Conservation (phyloP, 352 stramenopile genomes). For the Globisporangium acanthophoron region DNA sequence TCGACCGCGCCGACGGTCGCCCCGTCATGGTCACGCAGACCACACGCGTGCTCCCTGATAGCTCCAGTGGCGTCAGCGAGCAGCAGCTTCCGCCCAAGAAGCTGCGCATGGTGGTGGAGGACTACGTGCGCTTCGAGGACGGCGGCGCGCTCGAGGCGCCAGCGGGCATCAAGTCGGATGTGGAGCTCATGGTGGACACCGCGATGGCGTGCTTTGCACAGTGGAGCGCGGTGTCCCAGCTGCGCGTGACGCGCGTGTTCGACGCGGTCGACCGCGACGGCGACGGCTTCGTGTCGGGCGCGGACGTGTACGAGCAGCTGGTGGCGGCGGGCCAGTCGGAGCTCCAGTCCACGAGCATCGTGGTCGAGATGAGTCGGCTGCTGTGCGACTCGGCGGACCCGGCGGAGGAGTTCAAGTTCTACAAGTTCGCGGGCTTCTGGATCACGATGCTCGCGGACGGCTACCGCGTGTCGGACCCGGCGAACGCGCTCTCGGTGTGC, state of each 20-base stretch:
- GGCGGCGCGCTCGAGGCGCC: slow-evolving; percentile 22
- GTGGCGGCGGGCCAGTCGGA: slow-evolving; percentile 24
- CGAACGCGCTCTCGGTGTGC: slow-evolving; percentile 34
- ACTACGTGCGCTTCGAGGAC: slow-evolving; percentile 29
- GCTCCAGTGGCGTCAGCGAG: not conserved
- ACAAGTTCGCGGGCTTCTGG: slow-evolving; percentile 48
- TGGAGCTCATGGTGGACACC: slow-evolving; percentile 44
- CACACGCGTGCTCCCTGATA: not conserved
- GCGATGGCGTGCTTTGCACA: slow-evolving; percentile 39
- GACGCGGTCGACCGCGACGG: slow-evolving; percentile 37
- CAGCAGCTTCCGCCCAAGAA: slow-evolving; percentile 8
- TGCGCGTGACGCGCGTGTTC: slow-evolving; percentile 33
- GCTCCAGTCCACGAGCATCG: slow-evolving; percentile 26
- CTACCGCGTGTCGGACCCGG: slow-evolving; percentile 30
- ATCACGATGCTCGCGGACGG: slow-evolving; percentile 43
- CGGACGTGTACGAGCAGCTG: slow-evolving; percentile 40
- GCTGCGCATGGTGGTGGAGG: slow-evolving; percentile 29
- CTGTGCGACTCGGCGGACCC: slow-evolving; percentile 37
- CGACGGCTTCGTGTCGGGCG: slow-evolving; percentile 41
- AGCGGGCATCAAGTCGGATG: slow-evolving; percentile 43
- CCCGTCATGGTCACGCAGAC: slow-evolving; percentile 35
- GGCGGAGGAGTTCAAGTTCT: slow-evolving; percentile 48
- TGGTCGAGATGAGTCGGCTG: slow-evolving; percentile 32
- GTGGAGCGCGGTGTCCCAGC: slow-evolving; percentile 27
- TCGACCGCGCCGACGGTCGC: slow-evolving; percentile 26